Percentiles rank a stretch among this genome's conserved stretches.
Evolutionary conservation across 1,139 yeast genomes (phyloP).

Genomic region (Yamadazyma dushanensis): DNA sequence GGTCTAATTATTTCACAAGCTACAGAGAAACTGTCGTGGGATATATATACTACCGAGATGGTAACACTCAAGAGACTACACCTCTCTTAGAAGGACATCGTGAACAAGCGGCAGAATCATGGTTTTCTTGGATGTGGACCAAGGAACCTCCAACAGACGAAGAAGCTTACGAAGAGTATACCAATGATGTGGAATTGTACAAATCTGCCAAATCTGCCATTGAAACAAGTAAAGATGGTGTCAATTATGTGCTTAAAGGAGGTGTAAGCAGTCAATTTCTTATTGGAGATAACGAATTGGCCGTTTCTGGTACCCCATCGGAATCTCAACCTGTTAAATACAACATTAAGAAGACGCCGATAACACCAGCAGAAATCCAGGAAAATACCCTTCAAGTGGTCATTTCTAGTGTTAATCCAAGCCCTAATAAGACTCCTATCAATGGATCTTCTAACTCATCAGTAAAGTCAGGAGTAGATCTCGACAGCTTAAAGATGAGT

Average conservation of each 20-base stretch:
- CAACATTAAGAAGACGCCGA: slow-evolving; percentile 34
- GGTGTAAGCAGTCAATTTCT: slow-evolving; percentile 18
- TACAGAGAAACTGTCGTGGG: slow-evolving; percentile 11
- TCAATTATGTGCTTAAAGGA: slow-evolving; percentile 38
- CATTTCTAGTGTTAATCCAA: not conserved
- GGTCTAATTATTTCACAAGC: slow-evolving; percentile 11
- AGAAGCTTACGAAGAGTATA: slow-evolving; percentile 19
- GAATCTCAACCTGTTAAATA: slow-evolving; percentile 41
- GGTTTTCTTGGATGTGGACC: slow-evolving; percentile 28
- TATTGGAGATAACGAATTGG: slow-evolving; percentile 30
- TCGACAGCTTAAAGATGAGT: not conserved
- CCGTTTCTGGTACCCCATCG: slow-evolving; percentile 43
- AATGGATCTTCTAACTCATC: slow-evolving; percentile 9
- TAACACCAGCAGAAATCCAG: slow-evolving; percentile 38
- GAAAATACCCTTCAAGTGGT: slow-evolving; percentile 20
- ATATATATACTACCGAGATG: slow-evolving; percentile 9
- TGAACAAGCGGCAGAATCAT: slow-evolving; percentile 8
- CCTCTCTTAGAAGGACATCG: not conserved
- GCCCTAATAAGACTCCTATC: slow-evolving; percentile 2
- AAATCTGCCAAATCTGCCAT: slow-evolving; percentile 36
- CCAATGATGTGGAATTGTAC: slow-evolving; percentile 28
- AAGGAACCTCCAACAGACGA: slow-evolving; percentile 14
- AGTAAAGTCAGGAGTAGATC: slow-evolving; percentile 1
- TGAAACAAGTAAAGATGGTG: slow-evolving; percentile 32
- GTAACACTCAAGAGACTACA: slow-evolving; percentile 2